Evolutionary conservation across 495 filamentous ascomycete species (phyloP), one percentile per base, ranked within the genome.

Genomic region (Xylaria bambusicola): DNA sequence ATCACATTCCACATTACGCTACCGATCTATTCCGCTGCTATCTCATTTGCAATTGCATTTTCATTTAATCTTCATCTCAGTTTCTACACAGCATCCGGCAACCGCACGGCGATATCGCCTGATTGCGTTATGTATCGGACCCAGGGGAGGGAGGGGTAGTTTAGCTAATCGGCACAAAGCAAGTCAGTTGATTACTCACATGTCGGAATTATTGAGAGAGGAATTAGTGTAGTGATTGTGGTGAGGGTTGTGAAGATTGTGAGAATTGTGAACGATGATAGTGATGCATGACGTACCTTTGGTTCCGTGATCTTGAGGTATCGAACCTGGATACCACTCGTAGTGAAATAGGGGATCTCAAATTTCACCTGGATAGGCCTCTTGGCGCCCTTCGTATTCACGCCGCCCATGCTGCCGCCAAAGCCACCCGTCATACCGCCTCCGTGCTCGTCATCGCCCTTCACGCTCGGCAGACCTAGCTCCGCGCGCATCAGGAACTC

Each of bases 401-500:
- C 84, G 50, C 88, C 88, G 48, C 93, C 93, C 90, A 96, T 96
- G 68, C 90, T 93, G n/a, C 92, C 93, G 58, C 92, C 92, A 71
- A 96, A 96, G 0, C 93, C 93, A 59, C 92, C 92, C 59, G 92
- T 97, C 92, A 96, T 96, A 58, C 93, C 93, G 55, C 93, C 93
- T 21, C 93, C 93, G 62, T 88, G 88, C 74, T 97, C 94, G 68
- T 99, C 95, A 63, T 98, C 94, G 51, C 96, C 95, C 64, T 94
- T 89, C 33, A 99, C 95, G 38, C 89, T 94, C 0, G 95, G 94
- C 15, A 98, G 77, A 12, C 93, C 93, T 15, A 99, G 82, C 74
- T 99, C 95, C n/a, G 95, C 95, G 45, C 94, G 88, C 95, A 99
- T 99, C 63, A 99, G 84, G 73, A 99, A 99, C 69, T 99, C 95